These are phyloP conservation scores for Smittium mucronatum DNA, from an alignment of 371 early-diverging fungal species.

Conservation along the genomic window DNA sequence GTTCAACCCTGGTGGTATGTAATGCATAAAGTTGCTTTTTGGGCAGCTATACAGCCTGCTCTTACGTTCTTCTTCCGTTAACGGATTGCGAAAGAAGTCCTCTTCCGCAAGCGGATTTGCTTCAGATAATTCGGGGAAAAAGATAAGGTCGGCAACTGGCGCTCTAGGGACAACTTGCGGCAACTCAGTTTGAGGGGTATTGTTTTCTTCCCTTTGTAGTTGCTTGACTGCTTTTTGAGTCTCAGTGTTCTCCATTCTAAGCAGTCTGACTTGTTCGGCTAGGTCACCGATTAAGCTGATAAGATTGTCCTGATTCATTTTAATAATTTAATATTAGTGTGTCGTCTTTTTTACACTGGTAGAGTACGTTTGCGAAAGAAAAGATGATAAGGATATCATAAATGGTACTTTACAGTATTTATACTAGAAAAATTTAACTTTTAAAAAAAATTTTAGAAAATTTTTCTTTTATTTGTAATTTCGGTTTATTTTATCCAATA, in stretches of 20 bases:
- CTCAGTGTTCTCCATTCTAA: background rate
- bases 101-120: background rate
- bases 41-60: background rate
- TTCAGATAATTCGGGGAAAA: background rate
- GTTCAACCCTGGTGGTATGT: background rate
- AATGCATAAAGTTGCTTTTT: background rate
- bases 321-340: background rate
- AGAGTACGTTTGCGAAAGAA: background rate
- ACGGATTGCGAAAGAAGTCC: background rate
- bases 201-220: background rate
- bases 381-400: background rate
- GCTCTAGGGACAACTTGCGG: background rate
- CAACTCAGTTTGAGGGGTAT: background rate
- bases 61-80: background rate
- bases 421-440: background rate
- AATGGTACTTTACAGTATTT: conserved; percentile 1
- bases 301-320: background rate
- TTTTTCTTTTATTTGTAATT: background rate
- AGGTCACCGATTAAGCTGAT: background rate
- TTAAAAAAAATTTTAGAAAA: background rate
- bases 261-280: background rate
- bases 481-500: background rate
- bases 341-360: background rate
- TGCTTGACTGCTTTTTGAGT: background rate
- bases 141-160: background rate